These are phyloP conservation scores for Penicillium sp. DNA, from an alignment of 2,329 filamentous ascomycete genomes.

Conservation along the genomic window DNA sequence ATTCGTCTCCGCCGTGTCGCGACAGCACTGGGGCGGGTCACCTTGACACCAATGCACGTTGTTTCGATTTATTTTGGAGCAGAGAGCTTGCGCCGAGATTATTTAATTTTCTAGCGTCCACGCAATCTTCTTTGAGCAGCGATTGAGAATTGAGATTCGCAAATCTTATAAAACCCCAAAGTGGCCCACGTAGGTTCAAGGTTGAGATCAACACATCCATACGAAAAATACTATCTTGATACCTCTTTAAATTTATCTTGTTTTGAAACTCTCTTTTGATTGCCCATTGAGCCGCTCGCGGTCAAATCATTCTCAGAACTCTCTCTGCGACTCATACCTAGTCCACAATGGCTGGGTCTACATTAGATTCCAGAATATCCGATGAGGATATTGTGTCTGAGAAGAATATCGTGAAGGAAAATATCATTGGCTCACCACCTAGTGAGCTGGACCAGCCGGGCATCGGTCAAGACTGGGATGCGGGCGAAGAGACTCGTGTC, in stretches of 20 bases:
- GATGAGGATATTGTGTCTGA: slow-evolving; percentile 8
- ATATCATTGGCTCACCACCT: slow-evolving; percentile 13
- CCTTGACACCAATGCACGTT: background rate
- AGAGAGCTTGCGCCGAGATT: background rate
- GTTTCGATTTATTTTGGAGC: background rate
- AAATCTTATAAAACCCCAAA: background rate
- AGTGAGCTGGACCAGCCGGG: slow-evolving; percentile 19
- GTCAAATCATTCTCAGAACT: background rate
- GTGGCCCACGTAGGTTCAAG: background rate
- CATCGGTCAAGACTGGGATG: slow-evolving; percentile 35
- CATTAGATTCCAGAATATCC: background rate
- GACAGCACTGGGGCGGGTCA: slow-evolving; percentile 10
- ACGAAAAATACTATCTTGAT: background rate
- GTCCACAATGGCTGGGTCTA: background rate
- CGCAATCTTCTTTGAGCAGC: slow-evolving; percentile 17
- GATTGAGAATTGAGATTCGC: background rate
- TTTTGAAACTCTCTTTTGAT: background rate
- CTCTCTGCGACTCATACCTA: background rate
- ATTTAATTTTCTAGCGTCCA: background rate
- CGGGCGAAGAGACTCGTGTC: slow-evolving; percentile 29
- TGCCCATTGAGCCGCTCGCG: background rate
- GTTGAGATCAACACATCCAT: background rate
- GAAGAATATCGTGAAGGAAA: slow-evolving; percentile 18
- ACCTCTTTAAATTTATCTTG: background rate
- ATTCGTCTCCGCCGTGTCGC: slow-evolving; percentile 28